phyloP scores from a whole-genome alignment of 1,139 yeast species.

The Saccharomyces hybrid region DNA sequence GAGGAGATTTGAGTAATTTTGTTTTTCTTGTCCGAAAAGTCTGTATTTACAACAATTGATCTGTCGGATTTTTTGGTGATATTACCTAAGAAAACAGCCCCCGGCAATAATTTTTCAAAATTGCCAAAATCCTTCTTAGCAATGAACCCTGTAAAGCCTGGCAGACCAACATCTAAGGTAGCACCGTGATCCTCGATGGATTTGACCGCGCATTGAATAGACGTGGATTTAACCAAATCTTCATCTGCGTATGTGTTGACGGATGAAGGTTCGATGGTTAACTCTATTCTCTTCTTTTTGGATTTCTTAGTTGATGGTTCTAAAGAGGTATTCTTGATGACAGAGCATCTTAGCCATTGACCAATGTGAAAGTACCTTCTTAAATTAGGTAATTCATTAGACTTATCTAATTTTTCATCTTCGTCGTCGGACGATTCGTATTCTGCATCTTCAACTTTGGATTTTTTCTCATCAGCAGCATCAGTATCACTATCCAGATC shows the following conservation, averaged over 20 bases:
- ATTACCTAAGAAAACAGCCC: constrained; percentile 46
- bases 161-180: constrained; percentile 61
- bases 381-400: constrained; percentile 48
- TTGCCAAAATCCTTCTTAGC: constrained; percentile 53
- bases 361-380: constrained; percentile 54
- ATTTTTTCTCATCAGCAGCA: neutral
- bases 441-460: constrained; percentile 31
- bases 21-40: constrained; percentile 38
- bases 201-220: constrained; percentile 67
- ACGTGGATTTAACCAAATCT: constrained; percentile 52
- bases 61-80: constrained; percentile 46
- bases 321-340: constrained; percentile 42
- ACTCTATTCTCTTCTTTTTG: constrained; percentile 51
- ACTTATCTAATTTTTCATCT: constrained; percentile 18
- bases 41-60: constrained; percentile 49
- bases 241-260: constrained; percentile 62
- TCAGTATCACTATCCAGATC: constrained; percentile 33
- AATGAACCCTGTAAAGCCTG: constrained; percentile 58
- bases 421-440: constrained; percentile 31
- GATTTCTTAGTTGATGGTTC: constrained; percentile 33
- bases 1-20: constrained; percentile 52
- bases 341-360: constrained; percentile 79
- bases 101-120: constrained; percentile 30
- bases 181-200: constrained; percentile 91
- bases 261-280: constrained; percentile 65